Base-by-base conservation (phyloP, 371 early-diverging fungal genomes). In the Dinochytrium kinnereticum region DNA sequence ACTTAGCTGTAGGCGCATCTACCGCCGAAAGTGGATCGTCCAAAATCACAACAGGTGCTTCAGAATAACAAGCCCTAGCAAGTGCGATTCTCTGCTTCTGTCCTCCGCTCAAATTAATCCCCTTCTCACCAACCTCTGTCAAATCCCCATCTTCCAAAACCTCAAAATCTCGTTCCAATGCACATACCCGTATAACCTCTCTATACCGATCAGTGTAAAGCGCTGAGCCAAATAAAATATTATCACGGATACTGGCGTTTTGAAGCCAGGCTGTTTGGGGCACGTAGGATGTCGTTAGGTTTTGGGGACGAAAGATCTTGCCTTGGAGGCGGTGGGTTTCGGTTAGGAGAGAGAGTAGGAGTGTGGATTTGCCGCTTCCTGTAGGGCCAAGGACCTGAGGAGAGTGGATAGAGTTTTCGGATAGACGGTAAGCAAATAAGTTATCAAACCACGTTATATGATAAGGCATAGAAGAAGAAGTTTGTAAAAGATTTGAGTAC, bases 1-100 rank as follows among this genome's bases (percentile, higher is more conserved):
- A 93, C 70, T 90, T 90, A 1, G 93, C 96, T 1, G 97, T 96
- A 59, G 96, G 95, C 0, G 91, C 89, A 68, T 93, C 93, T 5
- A 93, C 91, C 0, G 94, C 93, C n/a, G 89, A 84, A 37, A 96
- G 81, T 31, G 77, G 75, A 65, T 87, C 87, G 72, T 84, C 85
- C 24, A 80, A 40, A 1, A 82, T 74, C 37, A 80, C 59, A 44
- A 80, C 68, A 2, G 44, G 1, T 0, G 84, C 51, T 21, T 57
- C 37, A 3, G 66, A 71, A 68, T 83, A 83, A 1, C 71, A 69
- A 26, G 89, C 90, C 55, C 91, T 77, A 10, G 81, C 82, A 1
- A 82, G 71, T 13, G 81, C 76, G 24, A 83, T 91, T 19, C 94
- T 84, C 51, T 81, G 80, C 76, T 84, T 84, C 64, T 89, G 87